Conservation (phyloP, 2,329 filamentous ascomycete species). For the Penicillium capsulatum region DNA sequence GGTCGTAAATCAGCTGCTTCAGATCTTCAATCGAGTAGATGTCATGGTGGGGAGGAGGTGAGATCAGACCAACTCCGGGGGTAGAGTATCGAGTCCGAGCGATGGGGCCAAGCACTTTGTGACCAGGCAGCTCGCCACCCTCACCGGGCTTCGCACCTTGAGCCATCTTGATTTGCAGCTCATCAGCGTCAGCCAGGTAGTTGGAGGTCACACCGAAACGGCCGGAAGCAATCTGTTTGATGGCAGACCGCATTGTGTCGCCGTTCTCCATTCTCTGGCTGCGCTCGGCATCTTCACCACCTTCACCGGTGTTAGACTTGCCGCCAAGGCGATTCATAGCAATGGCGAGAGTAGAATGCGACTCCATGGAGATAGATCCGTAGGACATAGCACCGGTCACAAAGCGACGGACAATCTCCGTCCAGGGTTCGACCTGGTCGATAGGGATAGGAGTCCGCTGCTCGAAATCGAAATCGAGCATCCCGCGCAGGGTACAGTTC, state of each 20-base stretch:
- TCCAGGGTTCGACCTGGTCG: constrained; percentile 97
- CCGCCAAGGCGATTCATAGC: constrained; percentile 96
- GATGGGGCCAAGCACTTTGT: constrained; percentile 94
- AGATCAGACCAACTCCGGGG: constrained; percentile 92
- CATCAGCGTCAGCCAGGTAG: constrained; percentile 91
- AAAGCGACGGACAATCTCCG: constrained; percentile 92
- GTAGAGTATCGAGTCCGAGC: constrained; percentile 93
- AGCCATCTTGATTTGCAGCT: constrained; percentile 99
- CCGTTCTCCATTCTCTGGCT: constrained; percentile 83
- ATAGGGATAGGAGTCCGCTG: constrained; percentile 80
- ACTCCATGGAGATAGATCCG: constrained; percentile 97
- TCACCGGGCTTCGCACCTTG: constrained; percentile 97
- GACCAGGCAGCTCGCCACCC: constrained; percentile 91
- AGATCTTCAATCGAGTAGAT: constrained; percentile 98
- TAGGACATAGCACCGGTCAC: constrained; percentile 98
- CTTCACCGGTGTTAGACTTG: constrained; percentile 96
- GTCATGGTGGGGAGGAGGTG: constrained; percentile 92
- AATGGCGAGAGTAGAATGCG: constrained; percentile 89
- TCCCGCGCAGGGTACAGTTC: constrained; percentile 86
- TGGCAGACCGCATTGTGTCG: constrained; percentile 94
- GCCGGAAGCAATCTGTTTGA: constrained; percentile 95
- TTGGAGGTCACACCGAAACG: constrained; percentile 94
- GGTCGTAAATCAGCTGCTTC: constrained; percentile 95
- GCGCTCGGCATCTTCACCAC: constrained; percentile 90
- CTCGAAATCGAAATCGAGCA: constrained; percentile 95